Evolutionary conservation across 1,139 yeast genomes (phyloP), one percentile per base, ranked within the genome.

Genomic region (Taphrina wiesneri): DNA sequence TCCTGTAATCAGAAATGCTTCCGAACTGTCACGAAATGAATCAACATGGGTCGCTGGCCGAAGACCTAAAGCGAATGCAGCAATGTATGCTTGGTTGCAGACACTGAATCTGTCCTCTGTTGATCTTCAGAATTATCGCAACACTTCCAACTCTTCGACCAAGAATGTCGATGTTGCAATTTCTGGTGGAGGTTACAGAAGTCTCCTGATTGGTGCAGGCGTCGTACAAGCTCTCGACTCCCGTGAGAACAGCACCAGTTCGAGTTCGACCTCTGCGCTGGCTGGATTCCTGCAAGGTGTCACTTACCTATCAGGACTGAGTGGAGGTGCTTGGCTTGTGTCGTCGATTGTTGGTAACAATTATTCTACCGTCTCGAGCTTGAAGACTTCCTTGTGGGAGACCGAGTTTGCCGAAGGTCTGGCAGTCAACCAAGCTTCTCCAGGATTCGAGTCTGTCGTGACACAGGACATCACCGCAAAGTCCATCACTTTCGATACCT

Each of bases 301-400:
- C 0, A 85, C 95, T 0, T 90, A 90, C 74, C 73, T 90, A 56
- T 81, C 88, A 0, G 97, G 96, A 46, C 80, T 88, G 51, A 86
- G 91, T 0, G 96, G 96, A 53, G 96, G 96, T 63, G 86, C 85
- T 69, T 90, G 97, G 97, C 80, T 90, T 63, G 85, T 90, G 13
- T 92, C 95, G 2, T 83, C 96, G 11, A 75, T 90, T 60, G 88
- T 86, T n/a, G 80, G 85, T 77, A 90, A 91, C 76, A 88, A 90
- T 75, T 90, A 87, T 84, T 86, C 96, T 9, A 80, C 88, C 1
- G 86, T 91, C 28, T 85, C 85, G 72, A 83, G 80, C 1, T 84
- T 80, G 65, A 79, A 80, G 63, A 79, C 80, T 15, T 78, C 34
- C n/a, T 36, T 54, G 39, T 56, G 62, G 66, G 43, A 46, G n/a